Evolutionary conservation across 352 stramenopile species (phyloP).

Genomic region (Phytophthora pseudosyringae): DNA sequence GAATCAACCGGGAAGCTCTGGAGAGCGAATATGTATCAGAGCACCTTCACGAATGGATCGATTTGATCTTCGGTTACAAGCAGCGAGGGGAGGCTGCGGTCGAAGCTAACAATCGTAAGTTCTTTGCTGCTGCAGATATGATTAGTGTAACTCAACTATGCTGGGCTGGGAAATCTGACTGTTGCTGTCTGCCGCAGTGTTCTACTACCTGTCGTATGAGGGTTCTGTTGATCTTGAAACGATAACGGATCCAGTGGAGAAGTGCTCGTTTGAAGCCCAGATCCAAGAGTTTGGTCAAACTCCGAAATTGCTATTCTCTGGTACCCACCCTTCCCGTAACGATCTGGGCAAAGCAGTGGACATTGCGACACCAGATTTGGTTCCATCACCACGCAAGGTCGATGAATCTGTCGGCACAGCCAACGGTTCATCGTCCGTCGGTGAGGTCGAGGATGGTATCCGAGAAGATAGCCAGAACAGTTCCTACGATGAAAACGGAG

Average conservation of each 20-base stretch:
- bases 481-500: conserved; percentile 36
- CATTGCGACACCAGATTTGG: conserved; percentile 54
- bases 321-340: conserved; percentile 69
- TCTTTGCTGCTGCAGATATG: too few species aligned
- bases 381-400: conserved; percentile 42
- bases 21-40: conserved; percentile 78
- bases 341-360: conserved; percentile 63
- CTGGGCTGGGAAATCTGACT: conserved; percentile 1
- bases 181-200: conserved; percentile 53
- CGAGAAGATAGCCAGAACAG: conserved; percentile 24
- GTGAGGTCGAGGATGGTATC: conserved; percentile 24
- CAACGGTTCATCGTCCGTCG: conserved; percentile 29
- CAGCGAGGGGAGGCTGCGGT: conserved; percentile 76
- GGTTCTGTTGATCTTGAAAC: conserved; percentile 86
- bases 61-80: conserved; percentile 87
- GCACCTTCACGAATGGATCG: conserved; percentile 84
- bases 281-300: conserved; percentile 95
- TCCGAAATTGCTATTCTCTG: conserved; percentile 77
- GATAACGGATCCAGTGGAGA: conserved; percentile 91
- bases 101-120: conserved; percentile 81
- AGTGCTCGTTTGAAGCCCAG: conserved; percentile 93
- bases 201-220: conserved; percentile 92
- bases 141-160: neutral
- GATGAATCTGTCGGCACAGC: conserved; percentile 26
- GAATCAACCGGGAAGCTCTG: conserved; percentile 72